phyloP scores from a whole-genome alignment of 805 yeast genomes.

The Candida wancherniae region DNA sequence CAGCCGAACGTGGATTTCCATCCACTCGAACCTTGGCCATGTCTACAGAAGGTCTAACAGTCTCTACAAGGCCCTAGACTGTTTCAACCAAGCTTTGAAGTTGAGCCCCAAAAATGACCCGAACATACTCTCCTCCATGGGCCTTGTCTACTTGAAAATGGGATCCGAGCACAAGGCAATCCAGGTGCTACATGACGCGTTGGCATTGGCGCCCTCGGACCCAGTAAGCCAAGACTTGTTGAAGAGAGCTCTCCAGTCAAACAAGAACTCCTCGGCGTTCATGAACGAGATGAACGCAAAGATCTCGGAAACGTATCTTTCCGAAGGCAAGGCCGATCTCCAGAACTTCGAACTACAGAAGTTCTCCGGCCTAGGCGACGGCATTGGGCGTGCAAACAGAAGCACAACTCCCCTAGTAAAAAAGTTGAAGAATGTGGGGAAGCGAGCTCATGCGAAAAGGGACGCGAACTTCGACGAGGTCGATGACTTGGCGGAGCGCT shows the following conservation, averaged over 20 bases:
- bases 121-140: conserved; percentile 78
- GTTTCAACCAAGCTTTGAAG: conserved; percentile 72
- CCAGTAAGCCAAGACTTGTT: conserved; percentile 80
- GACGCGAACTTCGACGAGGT: conserved; percentile 19
- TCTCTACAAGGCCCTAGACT: conserved; percentile 61
- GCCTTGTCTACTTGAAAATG: conserved; percentile 69
- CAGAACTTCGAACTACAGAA: conserved; percentile 1
- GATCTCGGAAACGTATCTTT: conserved; percentile 7
- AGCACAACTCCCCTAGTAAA: conserved; percentile 22
- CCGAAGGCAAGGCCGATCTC: conserved; percentile 1
- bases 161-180: conserved; percentile 65
- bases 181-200: conserved; percentile 71
- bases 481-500: conserved; percentile 33
- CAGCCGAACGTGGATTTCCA: conserved; percentile 77
- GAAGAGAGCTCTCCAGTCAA: conserved; percentile 69
- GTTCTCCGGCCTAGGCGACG: conserved; percentile 4
- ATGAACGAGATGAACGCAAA: conserved; percentile 12
- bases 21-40: conserved; percentile 84
- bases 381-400: conserved; percentile 13
- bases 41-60: conserved; percentile 68
- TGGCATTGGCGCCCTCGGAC: conserved; percentile 74
- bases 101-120: conserved; percentile 63
- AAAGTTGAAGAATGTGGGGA: conserved; percentile 11
- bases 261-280: conserved; percentile 23
- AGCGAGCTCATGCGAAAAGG: conserved; percentile 3